These are phyloP conservation scores for Mortierella sp. DNA, from an alignment of 371 early-diverging fungal species.

Conservation along the genomic window DNA sequence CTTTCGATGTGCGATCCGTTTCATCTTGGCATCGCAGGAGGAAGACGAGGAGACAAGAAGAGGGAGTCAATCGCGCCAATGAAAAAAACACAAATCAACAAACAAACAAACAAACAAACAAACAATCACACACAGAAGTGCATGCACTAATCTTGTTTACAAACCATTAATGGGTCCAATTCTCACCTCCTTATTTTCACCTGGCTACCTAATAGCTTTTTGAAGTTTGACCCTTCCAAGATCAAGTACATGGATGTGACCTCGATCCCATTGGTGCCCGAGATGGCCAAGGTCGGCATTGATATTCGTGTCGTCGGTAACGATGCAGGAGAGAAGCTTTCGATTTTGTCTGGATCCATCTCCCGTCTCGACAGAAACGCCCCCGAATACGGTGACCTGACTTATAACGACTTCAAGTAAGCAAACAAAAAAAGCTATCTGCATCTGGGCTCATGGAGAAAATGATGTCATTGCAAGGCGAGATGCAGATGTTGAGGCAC, in stretches of 20 bases:
- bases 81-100: neutral
- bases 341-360: conserved; percentile 89
- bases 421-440: conserved; percentile 6
- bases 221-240: conserved; percentile 78
- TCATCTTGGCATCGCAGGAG: neutral
- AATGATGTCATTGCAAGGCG: neutral
- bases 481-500: conserved; percentile 2
- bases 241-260: conserved; percentile 87
- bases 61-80: neutral
- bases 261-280: conserved; percentile 84
- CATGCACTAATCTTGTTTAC: neutral
- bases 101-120: neutral
- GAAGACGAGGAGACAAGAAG: neutral
- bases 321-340: conserved; percentile 94
- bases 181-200: neutral
- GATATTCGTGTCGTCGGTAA: conserved; percentile 96
- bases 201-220: conserved; percentile 52
- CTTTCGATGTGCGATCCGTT: neutral
- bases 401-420: conserved; percentile 78
- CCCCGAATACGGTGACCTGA: conserved; percentile 79
- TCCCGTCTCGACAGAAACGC: conserved; percentile 91
- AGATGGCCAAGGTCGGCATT: conserved; percentile 88
- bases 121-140: neutral
- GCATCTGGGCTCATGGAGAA: conserved; percentile 2
- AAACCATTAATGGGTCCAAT: neutral